These are phyloP conservation scores for Kurtzmaniella quercitrusa DNA, from an alignment of 1,139 yeast species.

Conservation along the genomic window DNA sequence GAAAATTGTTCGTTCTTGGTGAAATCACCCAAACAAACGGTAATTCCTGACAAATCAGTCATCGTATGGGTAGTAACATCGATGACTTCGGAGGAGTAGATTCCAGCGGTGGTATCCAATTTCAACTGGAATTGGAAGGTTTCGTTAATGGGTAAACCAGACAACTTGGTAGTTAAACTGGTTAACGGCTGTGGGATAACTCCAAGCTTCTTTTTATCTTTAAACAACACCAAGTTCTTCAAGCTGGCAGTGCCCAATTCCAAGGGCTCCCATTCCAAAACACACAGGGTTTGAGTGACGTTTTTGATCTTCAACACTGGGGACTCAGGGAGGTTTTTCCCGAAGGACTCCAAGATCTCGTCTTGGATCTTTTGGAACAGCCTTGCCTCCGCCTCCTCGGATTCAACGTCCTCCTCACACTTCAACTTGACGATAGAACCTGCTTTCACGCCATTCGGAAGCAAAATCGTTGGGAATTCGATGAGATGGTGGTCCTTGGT, in stretches of 20 bases:
- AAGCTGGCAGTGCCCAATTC: slow-evolving; percentile 80
- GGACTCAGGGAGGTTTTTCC: slow-evolving; percentile 63
- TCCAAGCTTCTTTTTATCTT: slow-evolving; percentile 77
- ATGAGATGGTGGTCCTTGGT: slow-evolving; percentile 93
- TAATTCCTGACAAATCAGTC: slow-evolving; percentile 93
- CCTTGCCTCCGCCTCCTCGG: slow-evolving; percentile 57
- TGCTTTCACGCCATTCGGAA: slow-evolving; percentile 88
- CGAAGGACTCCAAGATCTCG: slow-evolving; percentile 68
- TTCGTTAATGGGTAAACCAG: slow-evolving; percentile 88
- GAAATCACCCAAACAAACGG: slow-evolving; percentile 84
- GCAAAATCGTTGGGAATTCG: slow-evolving; percentile 88
- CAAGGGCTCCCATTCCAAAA: slow-evolving; percentile 87
- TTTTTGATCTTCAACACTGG: slow-evolving; percentile 74
- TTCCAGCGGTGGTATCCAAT: slow-evolving; percentile 87
- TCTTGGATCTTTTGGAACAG: slow-evolving; percentile 66
- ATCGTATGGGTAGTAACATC: slow-evolving; percentile 85
- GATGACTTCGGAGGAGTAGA: slow-evolving; percentile 62
- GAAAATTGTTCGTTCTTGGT: slow-evolving; percentile 57
- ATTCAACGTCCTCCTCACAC: slow-evolving; percentile 75
- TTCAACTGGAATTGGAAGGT: slow-evolving; percentile 75
- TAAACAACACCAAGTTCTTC: slow-evolving; percentile 71
- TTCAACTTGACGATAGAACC: slow-evolving; percentile 89
- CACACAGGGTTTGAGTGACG: slow-evolving; percentile 92
- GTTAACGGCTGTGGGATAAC: slow-evolving; percentile 80
- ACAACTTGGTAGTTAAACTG: slow-evolving; percentile 78